Evolutionary conservation across 2,329 filamentous ascomycete species (phyloP), one percentile per base, ranked within the genome.

Genomic region (Aaosphaeria arxii): DNA sequence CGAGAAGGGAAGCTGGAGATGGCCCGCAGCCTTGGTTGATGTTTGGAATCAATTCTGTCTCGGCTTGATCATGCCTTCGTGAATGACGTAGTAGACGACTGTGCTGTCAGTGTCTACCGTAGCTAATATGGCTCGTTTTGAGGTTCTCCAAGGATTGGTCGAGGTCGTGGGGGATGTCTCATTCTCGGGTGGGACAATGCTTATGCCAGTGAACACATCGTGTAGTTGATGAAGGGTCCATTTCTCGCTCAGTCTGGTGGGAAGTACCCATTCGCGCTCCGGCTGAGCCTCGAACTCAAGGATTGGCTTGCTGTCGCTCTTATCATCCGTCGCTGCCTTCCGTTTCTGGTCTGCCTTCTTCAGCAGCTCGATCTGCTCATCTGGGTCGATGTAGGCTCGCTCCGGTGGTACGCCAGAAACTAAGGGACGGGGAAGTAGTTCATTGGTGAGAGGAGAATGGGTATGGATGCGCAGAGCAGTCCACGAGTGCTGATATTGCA

Each of bases 31-130:
- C 17, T 24, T 24, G 17, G 39, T 28, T 40, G 11, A 7, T 40
- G 9, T 40, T 9, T 11, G 2, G 24, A 17, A 40, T 31, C 46
- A 92, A 66, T 94, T 94, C 68, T 92, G 89, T 48, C 89, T 78
- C 28, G 89, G 89, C 74, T 92, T 94, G 45, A 92, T 87, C 54
- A 91, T 84, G n/a, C 88, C 89, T 67, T 92, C 88, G 61, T 92
- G 88, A 67, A 92, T 82, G 53, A 91, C 79, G 64, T 94, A 94
- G 71, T 92, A 94, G 38, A 89, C 86, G 13, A 94, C 79, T 0
- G 89, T 92, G 55, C 88, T 91, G 70, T 94, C 89, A 59, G 87
- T 83, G 63, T 90, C 86, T 42, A 90, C 74, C 3, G 86, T 87
- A 11, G 86, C 88, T 44, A 94, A 74, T n/a, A 92, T 64, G 7